Evolutionary conservation across 129 eudicot species (phyloP).

Genomic region (Helianthus annuus): DNA sequence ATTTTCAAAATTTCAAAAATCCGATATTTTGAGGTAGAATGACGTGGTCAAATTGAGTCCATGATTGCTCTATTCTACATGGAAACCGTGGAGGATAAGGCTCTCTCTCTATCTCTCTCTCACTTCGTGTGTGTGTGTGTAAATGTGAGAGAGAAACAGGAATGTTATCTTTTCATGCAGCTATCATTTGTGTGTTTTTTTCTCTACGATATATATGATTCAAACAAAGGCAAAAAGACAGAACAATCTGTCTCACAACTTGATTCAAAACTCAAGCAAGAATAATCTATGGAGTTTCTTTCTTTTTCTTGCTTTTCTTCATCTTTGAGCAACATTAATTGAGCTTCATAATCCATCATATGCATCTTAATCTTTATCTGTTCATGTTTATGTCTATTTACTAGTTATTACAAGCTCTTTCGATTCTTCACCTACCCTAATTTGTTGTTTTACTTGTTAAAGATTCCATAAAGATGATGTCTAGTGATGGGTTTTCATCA

Average conservation of each 20-base stretch:
- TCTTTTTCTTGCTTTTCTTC: conserved; percentile 15
- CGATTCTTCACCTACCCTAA: not conserved
- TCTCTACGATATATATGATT: conserved; percentile 36
- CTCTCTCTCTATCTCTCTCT: conserved; percentile 20
- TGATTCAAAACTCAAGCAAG: conserved; percentile 22
- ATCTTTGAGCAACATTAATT: conserved; percentile 7
- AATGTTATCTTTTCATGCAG: conserved; percentile 36
- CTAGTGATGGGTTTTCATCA: conserved; percentile 40
- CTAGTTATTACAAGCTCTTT: not conserved
- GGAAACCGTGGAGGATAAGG: conserved; percentile 39
- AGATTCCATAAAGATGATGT: conserved; percentile 34
- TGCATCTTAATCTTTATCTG: not conserved
- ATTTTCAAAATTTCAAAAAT: no score
- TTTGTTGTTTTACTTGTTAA: conserved; percentile 2
- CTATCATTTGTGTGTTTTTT: conserved; percentile 38
- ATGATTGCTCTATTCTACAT: conserved; percentile 28
- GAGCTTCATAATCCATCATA: not conserved
- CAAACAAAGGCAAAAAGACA: conserved; percentile 46
- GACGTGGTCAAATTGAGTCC: conserved; percentile 41
- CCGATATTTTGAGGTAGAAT: not conserved
- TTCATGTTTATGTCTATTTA: conserved; percentile 9
- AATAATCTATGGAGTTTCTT: conserved; percentile 28
- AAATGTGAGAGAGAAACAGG: conserved; percentile 31
- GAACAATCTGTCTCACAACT: conserved; percentile 31
- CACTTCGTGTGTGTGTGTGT: conserved; percentile 1